These are phyloP conservation scores for Ceratocystis harringtonii DNA, from an alignment of 2,329 filamentous ascomycete species.

Conservation along the genomic window DNA sequence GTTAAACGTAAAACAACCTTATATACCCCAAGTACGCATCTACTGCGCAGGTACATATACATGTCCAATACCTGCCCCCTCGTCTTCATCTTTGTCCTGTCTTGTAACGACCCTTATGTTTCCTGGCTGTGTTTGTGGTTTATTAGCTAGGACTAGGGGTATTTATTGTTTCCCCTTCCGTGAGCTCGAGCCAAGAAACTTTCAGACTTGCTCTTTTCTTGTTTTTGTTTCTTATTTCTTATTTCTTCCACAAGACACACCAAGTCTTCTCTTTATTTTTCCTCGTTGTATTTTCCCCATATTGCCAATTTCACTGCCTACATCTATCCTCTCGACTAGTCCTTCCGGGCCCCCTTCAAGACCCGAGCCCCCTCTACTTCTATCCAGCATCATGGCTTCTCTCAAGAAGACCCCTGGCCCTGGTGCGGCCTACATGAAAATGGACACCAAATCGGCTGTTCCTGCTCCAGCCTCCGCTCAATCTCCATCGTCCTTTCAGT, in stretches of 20 bases:
- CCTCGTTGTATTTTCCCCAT: not conserved
- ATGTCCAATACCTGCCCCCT: not conserved
- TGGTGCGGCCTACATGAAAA: slow-evolving; percentile 10
- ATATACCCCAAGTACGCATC: not conserved
- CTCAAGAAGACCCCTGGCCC: not conserved
- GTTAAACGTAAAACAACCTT: not conserved
- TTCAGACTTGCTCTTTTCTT: not conserved
- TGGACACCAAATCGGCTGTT: slow-evolving; percentile 4
- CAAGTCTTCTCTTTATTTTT: not conserved
- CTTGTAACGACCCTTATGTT: not conserved
- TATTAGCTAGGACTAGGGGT: not conserved
- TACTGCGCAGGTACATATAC: not conserved
- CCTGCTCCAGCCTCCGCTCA: not conserved
- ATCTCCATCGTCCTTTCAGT: not conserved
- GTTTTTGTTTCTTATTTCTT: not conserved
- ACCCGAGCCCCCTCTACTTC: not conserved
- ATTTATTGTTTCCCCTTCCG: not conserved
- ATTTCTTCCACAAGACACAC: not conserved
- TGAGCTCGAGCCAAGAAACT: slow-evolving; percentile 4
- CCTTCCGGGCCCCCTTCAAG: not conserved
- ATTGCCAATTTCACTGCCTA: not conserved
- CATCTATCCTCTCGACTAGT: not conserved
- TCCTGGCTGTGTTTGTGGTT: slow-evolving; percentile 3
- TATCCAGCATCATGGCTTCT: slow-evolving; percentile 1
- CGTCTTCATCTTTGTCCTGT: not conserved